Evolutionary conservation across 164 flowering plant genomes (phyloP), one percentile per base, ranked within the genome.

Genomic region (Kalanchoe fedtschenkoi): DNA sequence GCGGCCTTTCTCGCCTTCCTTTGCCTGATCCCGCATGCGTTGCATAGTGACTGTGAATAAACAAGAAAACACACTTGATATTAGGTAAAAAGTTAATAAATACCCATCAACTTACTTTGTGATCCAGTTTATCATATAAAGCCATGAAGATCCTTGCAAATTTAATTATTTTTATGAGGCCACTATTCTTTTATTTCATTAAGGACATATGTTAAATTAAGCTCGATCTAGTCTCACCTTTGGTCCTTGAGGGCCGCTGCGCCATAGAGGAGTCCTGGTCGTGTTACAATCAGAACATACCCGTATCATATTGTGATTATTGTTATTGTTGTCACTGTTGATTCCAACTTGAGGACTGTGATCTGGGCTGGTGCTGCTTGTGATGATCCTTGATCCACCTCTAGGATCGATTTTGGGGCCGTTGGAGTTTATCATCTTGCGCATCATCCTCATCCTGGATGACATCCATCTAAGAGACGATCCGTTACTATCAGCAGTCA

Each of bases 1-100:
- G 70, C 69, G 15, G 82, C 80, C 38, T 80, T 66, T 44, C 84
- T 69, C 6, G 78, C 78, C 69, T 79, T 81, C 66, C 82, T 63
- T 60, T 79, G 81, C 60, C 85, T 72, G 35, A 81, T 79, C 55
- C 85, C 85, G 62, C 85, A 81, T 13, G 85, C 85, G 55, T 81
- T 81, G 70, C 85, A 81, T 1, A 81, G 81, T 19, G 85, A 73
- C 85, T 81, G 77, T 69, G 66, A 42, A 56, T 54, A 5, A 34
- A 19, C 34, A 15, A 22, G 13, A 14, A 39, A 19, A 35, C 22
- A 34, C 16, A 16, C 6, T 43, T 15, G 54, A 34, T 29, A 54
- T 63, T 41, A 35, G 7, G 22, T 47, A 26, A 19, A 13, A 15
- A 1, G 10, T 8, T 8, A 8, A 8, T 39, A 8, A 15, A 39